Evolutionary conservation across 1,284 basidiomycete species (phyloP).

Genomic region (Calocybe gambosa): DNA sequence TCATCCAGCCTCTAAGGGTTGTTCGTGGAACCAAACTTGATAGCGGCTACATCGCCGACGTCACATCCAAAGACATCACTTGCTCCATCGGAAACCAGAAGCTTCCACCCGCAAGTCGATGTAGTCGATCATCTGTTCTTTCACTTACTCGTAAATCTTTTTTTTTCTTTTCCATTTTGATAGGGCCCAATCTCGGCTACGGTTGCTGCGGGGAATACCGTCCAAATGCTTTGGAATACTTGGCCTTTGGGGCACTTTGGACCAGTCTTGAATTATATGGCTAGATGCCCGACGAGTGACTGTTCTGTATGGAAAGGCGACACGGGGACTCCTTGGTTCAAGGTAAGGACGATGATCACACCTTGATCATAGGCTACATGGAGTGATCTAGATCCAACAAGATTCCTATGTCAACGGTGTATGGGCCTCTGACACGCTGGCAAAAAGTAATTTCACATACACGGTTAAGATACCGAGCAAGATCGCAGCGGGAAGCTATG

Average conservation of each 20-base stretch:
- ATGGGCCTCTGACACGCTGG: conserved; percentile 30
- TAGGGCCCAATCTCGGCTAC: conserved; percentile 29
- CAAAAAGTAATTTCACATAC: conserved; percentile 27
- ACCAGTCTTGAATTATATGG: conserved; percentile 33
- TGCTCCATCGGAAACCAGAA: conserved; percentile 31
- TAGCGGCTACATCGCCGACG: conserved; percentile 28
- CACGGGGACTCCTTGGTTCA: conserved; percentile 31
- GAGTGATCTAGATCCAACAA: conserved; percentile 26
- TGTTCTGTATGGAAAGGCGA: conserved; percentile 30
- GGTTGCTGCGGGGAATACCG: conserved; percentile 27
- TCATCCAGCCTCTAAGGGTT: conserved; percentile 26
- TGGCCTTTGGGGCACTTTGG: conserved; percentile 32
- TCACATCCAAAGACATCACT: conserved; percentile 27
- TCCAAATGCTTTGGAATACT: conserved; percentile 30
- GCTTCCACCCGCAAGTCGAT: conserved; percentile 24
- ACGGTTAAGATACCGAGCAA: conserved; percentile 30
- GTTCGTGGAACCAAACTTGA: conserved; percentile 29
- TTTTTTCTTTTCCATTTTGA: neutral
- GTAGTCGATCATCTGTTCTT: too few relatives aligned
- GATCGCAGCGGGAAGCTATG: conserved; percentile 28
- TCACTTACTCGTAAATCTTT: neutral
- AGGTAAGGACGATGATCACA: conserved; percentile 18
- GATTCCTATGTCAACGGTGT: conserved; percentile 26
- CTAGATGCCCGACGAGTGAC: conserved; percentile 26
- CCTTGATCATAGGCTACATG: neutral